These are phyloP conservation scores for Penstemon newberryi DNA, from an alignment of 257 asterid species.

Conservation along the genomic window DNA sequence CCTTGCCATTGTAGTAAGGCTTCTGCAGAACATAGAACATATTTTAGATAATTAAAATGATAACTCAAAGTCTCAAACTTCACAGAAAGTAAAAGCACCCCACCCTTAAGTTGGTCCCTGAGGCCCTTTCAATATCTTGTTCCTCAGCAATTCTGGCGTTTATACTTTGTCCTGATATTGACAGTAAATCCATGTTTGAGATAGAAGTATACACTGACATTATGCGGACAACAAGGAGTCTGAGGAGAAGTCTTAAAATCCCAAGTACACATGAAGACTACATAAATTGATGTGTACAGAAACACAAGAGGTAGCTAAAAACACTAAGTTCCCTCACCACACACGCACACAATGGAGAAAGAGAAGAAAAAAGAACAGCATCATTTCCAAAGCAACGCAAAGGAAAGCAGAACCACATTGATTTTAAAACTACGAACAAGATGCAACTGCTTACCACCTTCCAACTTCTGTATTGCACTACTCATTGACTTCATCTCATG, in stretches of 20 bases:
- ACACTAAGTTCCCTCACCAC: neutral
- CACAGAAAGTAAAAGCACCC: constrained; percentile 27
- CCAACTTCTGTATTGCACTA: constrained; percentile 68
- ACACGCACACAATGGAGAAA: neutral
- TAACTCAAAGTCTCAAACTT: neutral
- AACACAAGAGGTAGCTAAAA: constrained; percentile 10
- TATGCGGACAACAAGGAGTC: constrained; percentile 8
- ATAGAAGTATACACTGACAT: constrained; percentile 1
- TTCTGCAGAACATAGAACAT: constrained; percentile 52
- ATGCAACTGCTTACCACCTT: constrained; percentile 47
- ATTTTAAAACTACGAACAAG: neutral
- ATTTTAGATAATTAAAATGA: constrained; percentile 24
- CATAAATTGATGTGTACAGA: neutral
- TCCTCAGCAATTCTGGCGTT: constrained; percentile 48
- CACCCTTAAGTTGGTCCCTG: constrained; percentile 58
- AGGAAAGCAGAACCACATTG: neutral
- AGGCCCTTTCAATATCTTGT: constrained; percentile 41
- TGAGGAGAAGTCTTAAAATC: neutral
- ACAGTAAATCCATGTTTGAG: constrained; percentile 25
- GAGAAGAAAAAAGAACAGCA: neutral
- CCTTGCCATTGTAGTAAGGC: constrained; percentile 71
- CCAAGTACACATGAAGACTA: neutral
- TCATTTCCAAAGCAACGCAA: neutral
- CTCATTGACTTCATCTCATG: constrained; percentile 89
- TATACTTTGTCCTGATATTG: constrained; percentile 56